Percentiles rank a stretch among this genome's conserved stretches.
Conservation (phyloP, 1,284 basidiomycete genomes). For the Polyporus tsugae region DNA sequence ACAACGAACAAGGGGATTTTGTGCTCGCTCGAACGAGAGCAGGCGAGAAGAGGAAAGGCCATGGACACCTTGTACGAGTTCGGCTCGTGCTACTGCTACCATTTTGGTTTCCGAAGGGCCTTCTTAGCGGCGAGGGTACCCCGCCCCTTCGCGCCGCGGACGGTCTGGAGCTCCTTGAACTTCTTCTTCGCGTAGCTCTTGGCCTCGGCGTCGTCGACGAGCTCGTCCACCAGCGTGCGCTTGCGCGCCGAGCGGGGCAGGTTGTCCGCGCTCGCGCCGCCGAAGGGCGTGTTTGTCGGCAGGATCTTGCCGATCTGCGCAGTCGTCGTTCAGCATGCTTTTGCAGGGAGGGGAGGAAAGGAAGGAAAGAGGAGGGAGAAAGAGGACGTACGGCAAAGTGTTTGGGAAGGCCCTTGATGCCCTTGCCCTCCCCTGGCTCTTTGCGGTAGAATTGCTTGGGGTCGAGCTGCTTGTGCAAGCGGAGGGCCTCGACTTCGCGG, state of each 20-base stretch:
- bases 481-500: conserved; percentile 92
- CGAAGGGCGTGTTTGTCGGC: conserved; percentile 79
- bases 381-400: conserved; percentile 80
- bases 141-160: conserved; percentile 76
- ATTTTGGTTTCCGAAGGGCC: conserved; percentile 69
- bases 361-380: conserved; percentile 15
- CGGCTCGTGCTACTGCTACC: conserved; percentile 53
- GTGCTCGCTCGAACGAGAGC: not conserved
- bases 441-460: conserved; percentile 95
- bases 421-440: conserved; percentile 85
- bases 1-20: not conserved
- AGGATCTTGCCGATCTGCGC: conserved; percentile 89
- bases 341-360: conserved; percentile 16
- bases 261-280: conserved; percentile 75
- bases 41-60: no score
- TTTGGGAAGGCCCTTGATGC: conserved; percentile 87
- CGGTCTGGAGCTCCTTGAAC: conserved; percentile 84
- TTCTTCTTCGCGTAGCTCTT: conserved; percentile 94
- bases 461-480: conserved; percentile 92
- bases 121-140: conserved; percentile 79
- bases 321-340: not conserved
- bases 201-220: conserved; percentile 89
- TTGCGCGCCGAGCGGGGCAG: conserved; percentile 75
- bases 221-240: conserved; percentile 86
- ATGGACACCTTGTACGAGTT: no score